phyloP scores from a whole-genome alignment of 495 filamentous ascomycete species.

The Penicillium desertorum region DNA sequence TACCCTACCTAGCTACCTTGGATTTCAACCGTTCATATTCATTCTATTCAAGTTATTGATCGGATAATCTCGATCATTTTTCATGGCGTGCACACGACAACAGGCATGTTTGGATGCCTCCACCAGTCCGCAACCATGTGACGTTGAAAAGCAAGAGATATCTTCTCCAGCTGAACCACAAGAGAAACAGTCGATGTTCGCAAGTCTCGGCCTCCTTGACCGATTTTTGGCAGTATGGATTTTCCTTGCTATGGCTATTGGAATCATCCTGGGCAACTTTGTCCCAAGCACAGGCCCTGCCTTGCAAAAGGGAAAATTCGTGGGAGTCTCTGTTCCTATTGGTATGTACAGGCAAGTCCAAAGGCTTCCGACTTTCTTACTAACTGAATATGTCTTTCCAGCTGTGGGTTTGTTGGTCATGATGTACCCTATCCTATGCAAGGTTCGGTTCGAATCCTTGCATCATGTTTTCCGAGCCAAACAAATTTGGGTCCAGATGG shows the following conservation, averaged over 20 bases:
- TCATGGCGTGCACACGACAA: not conserved
- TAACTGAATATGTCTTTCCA: constrained; percentile 25
- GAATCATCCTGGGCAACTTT: constrained; percentile 80
- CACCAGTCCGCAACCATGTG: not conserved
- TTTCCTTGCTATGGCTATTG: constrained; percentile 79
- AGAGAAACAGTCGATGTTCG: constrained; percentile 39
- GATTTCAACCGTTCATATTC: not conserved
- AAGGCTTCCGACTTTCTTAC: not conserved
- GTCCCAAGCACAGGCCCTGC: constrained; percentile 61
- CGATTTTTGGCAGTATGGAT: constrained; percentile 84
- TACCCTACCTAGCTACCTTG: not conserved
- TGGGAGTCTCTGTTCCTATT: constrained; percentile 77
- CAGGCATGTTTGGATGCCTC: not conserved
- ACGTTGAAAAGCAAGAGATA: constrained; percentile 23
- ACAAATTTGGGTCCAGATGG: constrained; percentile 75
- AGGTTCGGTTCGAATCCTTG: constrained; percentile 80
- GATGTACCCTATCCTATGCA: constrained; percentile 96
- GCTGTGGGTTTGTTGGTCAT: constrained; percentile 82
- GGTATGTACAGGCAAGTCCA: constrained; percentile 47
- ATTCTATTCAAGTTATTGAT: too few relatives aligned
- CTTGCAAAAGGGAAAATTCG: constrained; percentile 71
- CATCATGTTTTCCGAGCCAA: constrained; percentile 63
- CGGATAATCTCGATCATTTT: not conserved
- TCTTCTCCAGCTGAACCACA: constrained; percentile 1
- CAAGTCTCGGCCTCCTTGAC: constrained; percentile 66